Base-by-base conservation (phyloP, 176 grass and related monocot species). In the Triticum turgidum region DNA sequence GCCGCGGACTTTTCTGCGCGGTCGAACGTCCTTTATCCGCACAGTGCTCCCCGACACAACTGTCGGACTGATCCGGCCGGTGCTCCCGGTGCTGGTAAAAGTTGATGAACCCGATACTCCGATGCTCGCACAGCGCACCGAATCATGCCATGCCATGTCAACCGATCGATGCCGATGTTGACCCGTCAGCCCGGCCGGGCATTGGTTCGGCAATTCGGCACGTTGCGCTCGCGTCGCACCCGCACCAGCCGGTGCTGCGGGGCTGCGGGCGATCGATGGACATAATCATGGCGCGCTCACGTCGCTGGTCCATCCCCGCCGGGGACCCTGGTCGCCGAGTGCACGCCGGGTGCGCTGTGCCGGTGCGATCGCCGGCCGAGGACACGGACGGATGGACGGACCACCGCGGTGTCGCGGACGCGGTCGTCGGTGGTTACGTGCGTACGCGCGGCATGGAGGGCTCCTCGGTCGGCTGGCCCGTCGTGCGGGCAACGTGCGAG, bases 1-100 rank as follows among this genome's bases (percentile, higher is more conserved):
- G 88, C 54, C 30, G 3, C 52, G 32, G 24, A 56, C 30, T 73
- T 49, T 14, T 73, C 38, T 29, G 54, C 71, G 5, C 12, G 13
- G 83, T 65, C 84, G 41, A 17, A 27, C 62, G 44, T 61, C 88
- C 83, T 83, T 87, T 74, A 79, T 90, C 89, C 32, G 65, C 42
- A 87, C 74, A 79, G 80, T 45, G 9, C 49, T 17, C 61, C 32
- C 2, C 20, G 18, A 18, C 61, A 41, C 61, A 25, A 35, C 69
- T 25, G 33, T 17, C 69, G 33, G 52, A 4, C 65, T 33, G 84
- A 51, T 52, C 32, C 42, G 37, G 35, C 71, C 6, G 39, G 13
- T 45, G 4, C 35, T 18, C 5, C 76, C 38, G 8, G 49, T 3
- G 47, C 47, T 5, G 14, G 15, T 54, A 54, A 35, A 52, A 58